Evolutionary conservation across 345 rosid genomes (phyloP).

Genomic region (Populus nigra): DNA sequence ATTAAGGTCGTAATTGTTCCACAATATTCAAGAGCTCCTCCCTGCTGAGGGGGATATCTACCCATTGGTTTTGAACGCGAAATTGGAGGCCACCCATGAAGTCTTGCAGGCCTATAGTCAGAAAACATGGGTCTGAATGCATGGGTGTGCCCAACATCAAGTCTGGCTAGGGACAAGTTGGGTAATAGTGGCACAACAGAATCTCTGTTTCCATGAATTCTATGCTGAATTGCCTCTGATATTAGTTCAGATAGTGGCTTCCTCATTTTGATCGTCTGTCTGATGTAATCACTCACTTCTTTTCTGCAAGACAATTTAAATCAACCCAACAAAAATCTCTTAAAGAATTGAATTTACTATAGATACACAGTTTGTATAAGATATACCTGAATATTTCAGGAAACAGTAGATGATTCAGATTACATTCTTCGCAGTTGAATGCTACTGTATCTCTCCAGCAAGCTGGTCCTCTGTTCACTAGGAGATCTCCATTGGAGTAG

Average conservation of each 20-base stretch:
- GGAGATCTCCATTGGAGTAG: slow-evolving; percentile 35
- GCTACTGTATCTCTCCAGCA: slow-evolving; percentile 48
- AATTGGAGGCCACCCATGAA: no score
- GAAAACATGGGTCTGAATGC: no score
- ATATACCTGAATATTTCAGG: slow-evolving; percentile 45
- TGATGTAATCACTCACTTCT: slow-evolving; percentile 38
- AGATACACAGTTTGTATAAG: background rate
- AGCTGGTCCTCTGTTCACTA: slow-evolving; percentile 34
- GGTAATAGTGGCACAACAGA: no score
- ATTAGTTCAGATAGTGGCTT: slow-evolving; percentile 27
- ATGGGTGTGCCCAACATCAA: no score
- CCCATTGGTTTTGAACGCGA: no score
- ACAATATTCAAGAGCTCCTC: slow-evolving; percentile 30
- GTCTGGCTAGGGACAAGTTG: no score
- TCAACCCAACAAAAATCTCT: background rate
- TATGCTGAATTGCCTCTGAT: slow-evolving; percentile 35
- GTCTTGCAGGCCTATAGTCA: no score
- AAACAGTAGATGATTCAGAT: slow-evolving; percentile 27
- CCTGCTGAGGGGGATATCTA: background rate
- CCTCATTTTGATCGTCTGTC: slow-evolving; percentile 26
- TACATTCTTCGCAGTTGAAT: slow-evolving; percentile 38
- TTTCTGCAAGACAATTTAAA: slow-evolving; percentile 23
- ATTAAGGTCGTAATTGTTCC: background rate
- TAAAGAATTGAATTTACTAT: background rate
- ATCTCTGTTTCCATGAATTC: no score